These are phyloP conservation scores for Cutaneotrichosporon cavernicola DNA, from an alignment of 1,284 basidiomycete species.

Conservation along the genomic window DNA sequence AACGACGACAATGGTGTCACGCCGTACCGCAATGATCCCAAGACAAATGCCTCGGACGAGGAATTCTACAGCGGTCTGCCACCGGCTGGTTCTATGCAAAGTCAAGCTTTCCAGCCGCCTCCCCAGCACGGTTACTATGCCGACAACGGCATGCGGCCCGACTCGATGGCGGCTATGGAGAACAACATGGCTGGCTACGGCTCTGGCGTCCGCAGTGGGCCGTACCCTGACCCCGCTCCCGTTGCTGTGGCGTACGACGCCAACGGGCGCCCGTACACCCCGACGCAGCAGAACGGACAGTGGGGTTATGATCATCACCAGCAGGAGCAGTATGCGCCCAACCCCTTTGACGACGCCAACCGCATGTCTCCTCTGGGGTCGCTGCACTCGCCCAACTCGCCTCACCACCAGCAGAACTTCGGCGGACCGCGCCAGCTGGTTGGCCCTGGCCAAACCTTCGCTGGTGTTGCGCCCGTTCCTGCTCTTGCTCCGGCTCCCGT, in stretches of 20 bases:
- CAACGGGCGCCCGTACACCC: constrained; percentile 38
- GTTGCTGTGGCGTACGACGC: constrained; percentile 28
- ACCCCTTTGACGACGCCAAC: constrained; percentile 19
- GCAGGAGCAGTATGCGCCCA: constrained; percentile 11
- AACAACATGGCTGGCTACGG: constrained; percentile 42
- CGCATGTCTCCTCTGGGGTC: not conserved
- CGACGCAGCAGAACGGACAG: constrained; percentile 7
- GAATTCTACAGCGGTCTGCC: constrained; percentile 19
- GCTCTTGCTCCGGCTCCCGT: constrained; percentile 32
- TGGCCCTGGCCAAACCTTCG: constrained; percentile 29
- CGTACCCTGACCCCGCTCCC: constrained; percentile 26
- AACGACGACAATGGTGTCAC: constrained; percentile 42
- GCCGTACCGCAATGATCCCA: constrained; percentile 31
- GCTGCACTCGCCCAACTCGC: constrained; percentile 8
- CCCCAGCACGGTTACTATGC: constrained; percentile 32
- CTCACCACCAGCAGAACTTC: constrained; percentile 16
- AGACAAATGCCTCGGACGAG: constrained; percentile 13
- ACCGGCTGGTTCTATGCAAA: not conserved
- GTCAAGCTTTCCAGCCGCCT: constrained; percentile 15
- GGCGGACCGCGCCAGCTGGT: constrained; percentile 38
- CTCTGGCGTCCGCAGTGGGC: constrained; percentile 20
- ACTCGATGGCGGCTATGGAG: constrained; percentile 25
- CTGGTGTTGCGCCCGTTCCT: constrained; percentile 21
- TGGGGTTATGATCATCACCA: not conserved
- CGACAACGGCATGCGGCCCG: constrained; percentile 33